These are phyloP conservation scores for Penicillium olsonii DNA, from an alignment of 2,329 filamentous ascomycete genomes.

Conservation along the genomic window DNA sequence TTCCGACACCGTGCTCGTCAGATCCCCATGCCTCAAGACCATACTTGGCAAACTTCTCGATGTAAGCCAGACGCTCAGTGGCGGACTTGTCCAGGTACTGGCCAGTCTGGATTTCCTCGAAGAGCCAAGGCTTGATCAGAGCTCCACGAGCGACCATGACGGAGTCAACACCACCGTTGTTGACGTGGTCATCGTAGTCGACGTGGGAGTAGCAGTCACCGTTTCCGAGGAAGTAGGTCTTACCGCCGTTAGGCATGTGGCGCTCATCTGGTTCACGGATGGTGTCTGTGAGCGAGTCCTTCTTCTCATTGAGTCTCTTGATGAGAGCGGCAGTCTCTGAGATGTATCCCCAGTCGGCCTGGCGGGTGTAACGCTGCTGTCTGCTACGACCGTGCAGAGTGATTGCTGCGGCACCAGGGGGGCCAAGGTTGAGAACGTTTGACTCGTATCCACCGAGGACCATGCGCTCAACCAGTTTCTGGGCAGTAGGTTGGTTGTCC, in stretches of 20 bases:
- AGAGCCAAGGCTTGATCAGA: conserved; percentile 96
- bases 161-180: conserved; percentile 79
- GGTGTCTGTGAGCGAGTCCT: conserved; percentile 71
- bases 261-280: conserved; percentile 73
- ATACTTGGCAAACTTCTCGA: conserved; percentile 88
- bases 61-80: conserved; percentile 76
- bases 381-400: conserved; percentile 91
- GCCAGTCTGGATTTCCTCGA: conserved; percentile 88
- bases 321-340: conserved; percentile 84
- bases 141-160: conserved; percentile 97
- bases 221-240: conserved; percentile 91
- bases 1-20: conserved; percentile 90
- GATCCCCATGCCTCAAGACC: conserved; percentile 94
- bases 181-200: conserved; percentile 79
- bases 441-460: conserved; percentile 77
- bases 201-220: conserved; percentile 93
- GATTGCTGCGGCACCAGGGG: conserved; percentile 87
- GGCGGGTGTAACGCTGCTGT: conserved; percentile 89
- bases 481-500: conserved; percentile 75
- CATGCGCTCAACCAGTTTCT: conserved; percentile 78
- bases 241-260: conserved; percentile 68
- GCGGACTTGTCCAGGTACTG: conserved; percentile 97
- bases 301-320: conserved; percentile 72
- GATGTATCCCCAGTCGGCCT: conserved; percentile 95
- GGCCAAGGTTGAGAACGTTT: conserved; percentile 65